Base-by-base conservation (phyloP, 1,284 basidiomycete species). In the Coniferiporia sulphurascens region DNA sequence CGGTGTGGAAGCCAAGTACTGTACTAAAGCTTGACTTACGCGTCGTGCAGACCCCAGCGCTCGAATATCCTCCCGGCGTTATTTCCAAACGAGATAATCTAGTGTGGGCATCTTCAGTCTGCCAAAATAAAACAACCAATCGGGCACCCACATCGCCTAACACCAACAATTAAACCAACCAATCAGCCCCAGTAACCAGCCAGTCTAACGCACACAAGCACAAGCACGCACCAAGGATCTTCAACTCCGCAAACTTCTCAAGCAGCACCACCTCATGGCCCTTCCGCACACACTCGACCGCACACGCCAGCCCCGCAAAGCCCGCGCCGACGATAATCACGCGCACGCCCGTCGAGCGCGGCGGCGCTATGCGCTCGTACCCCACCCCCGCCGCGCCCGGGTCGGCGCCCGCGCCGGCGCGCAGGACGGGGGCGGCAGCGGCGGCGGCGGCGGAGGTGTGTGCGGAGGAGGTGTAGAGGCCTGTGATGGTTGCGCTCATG, bases 251-350 rank as follows among this genome's bases (percentile, higher is more conserved):
- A 48, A 64, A 62, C 46, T 61, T 61, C 58, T 62, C 63, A 13
- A 69, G 48, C 7, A 69, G 22, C 27, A 63, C 44, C 15, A 67
- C 66, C 35, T 66, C 62, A 56, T 66, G 66, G 4, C 67, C 66
- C 48, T 67, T 64, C 8, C 64, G 58, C 35, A 66, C 63, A 21
- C 56, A 63, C 38, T 67, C 67, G 34, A 69, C 67, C 12, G 66
- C 67, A 46, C 64, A 64, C 4, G 67, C 58, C 9, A 69, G 64
- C 0, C 67, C 67, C 21, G 65, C 67, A 55, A 67, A 68, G 4
- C 67, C 67, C 10, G 67, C 65, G 34, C 67, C 67, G 34, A 68
- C 64, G 48, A 68, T 59, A 56, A 68, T 62, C 48, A 67, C 49
- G 52, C 63, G 63, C 44, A 67, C 60, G 13, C 50, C 49, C 10